phyloP scores from a whole-genome alignment of 2,329 filamentous ascomycete genomes.

The Rachicladosporium sp. region DNA sequence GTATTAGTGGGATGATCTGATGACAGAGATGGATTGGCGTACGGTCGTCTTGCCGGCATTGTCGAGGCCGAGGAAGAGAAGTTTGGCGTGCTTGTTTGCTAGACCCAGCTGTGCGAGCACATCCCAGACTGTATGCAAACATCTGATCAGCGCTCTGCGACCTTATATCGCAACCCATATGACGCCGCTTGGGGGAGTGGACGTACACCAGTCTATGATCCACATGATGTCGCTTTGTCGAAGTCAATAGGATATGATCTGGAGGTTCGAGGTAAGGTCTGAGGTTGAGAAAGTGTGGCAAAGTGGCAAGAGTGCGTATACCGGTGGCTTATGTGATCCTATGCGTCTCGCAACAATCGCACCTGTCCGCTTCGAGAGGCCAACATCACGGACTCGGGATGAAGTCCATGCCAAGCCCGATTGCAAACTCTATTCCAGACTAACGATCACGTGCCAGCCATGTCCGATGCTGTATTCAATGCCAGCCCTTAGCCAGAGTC shows the following conservation, averaged over 20 bases:
- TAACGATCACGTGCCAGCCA: too few relatives aligned
- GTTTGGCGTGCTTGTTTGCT: constrained; percentile 91
- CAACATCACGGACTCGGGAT: too few relatives aligned
- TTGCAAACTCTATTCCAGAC: too few relatives aligned
- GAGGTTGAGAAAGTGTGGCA: too few relatives aligned
- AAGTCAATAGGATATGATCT: background rate
- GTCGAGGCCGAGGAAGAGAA: constrained; percentile 84
- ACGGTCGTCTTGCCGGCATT: constrained; percentile 86
- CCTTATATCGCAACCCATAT: background rate
- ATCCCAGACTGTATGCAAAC: constrained; percentile 58
- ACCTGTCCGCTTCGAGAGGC: too few relatives aligned
- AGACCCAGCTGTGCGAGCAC: constrained; percentile 76
- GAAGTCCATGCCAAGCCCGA: too few relatives aligned
- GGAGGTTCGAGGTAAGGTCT: too few relatives aligned
- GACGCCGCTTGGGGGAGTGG: constrained; percentile 3
- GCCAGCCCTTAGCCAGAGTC: too few relatives aligned
- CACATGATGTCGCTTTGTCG: constrained; percentile 48
- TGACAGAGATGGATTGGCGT: constrained; percentile 7
- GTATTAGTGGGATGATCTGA: constrained; percentile 4
- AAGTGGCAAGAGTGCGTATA: too few relatives aligned
- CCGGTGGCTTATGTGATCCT: too few relatives aligned
- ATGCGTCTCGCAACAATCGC: too few relatives aligned
- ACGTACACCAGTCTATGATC: constrained; percentile 90
- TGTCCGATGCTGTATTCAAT: too few relatives aligned
- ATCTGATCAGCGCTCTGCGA: background rate